phyloP scores from a whole-genome alignment of 352 stramenopile species.

The Stramenopiles sp. region DNA sequence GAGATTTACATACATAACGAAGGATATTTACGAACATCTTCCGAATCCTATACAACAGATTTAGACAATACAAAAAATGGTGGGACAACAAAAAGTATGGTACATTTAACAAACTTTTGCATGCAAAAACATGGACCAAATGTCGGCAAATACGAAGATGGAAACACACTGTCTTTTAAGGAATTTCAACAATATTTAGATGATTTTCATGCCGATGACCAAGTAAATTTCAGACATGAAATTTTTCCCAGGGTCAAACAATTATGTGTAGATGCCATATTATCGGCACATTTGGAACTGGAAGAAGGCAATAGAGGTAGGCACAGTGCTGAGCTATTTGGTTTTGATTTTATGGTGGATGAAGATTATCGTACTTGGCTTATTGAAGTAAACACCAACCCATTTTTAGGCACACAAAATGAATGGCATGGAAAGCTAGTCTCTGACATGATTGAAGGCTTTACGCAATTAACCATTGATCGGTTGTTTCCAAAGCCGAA shows the following conservation, averaged over 20 bases:
- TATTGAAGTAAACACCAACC: conserved; percentile 8
- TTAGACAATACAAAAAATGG: neutral
- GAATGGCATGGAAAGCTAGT: conserved; percentile 4
- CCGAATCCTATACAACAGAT: neutral
- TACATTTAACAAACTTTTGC: conserved; percentile 31
- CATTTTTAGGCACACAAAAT: conserved; percentile 9
- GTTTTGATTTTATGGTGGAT: conserved; percentile 8
- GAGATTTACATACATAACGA: conserved; percentile 32
- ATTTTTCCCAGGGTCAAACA: neutral
- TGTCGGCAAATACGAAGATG: conserved; percentile 17
- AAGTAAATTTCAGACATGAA: neutral
- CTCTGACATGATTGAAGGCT: neutral
- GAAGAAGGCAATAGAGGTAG: neutral
- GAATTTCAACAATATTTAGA: conserved; percentile 9
- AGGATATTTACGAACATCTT: conserved; percentile 18
- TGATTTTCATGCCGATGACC: neutral
- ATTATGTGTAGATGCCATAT: neutral
- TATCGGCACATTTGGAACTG: neutral
- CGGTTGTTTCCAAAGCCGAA: neutral
- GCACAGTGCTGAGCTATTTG: neutral
- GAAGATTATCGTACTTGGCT: neutral
- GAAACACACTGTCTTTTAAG: conserved; percentile 20
- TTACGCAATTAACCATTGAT: neutral
- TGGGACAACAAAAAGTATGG: conserved; percentile 16
- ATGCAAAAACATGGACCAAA: conserved; percentile 23